phyloP scores from a whole-genome alignment of 805 yeast genomes.

The Isabelozyma gotoi region DNA sequence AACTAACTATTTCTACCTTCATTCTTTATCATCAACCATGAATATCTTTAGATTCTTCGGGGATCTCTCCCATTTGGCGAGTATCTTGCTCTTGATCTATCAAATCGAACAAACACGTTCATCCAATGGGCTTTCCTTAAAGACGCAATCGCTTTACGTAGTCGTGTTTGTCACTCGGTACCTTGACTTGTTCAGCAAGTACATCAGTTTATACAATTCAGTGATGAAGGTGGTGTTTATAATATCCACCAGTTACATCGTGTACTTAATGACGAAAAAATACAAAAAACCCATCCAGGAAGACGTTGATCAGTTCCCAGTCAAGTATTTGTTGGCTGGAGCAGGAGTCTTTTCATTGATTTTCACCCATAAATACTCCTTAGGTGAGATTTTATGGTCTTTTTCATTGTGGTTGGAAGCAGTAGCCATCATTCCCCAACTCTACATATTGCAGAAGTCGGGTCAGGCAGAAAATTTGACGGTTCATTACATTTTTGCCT shows the following conservation, averaged over 20 bases:
- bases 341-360: slow-evolving; percentile 54
- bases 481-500: slow-evolving; percentile 88
- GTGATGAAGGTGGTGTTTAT: slow-evolving; percentile 82
- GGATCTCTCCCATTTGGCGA: slow-evolving; percentile 79
- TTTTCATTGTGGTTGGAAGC: slow-evolving; percentile 92
- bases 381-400: slow-evolving; percentile 75
- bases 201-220: slow-evolving; percentile 70
- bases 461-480: slow-evolving; percentile 89
- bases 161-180: slow-evolving; percentile 40
- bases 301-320: slow-evolving; percentile 69
- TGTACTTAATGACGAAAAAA: slow-evolving; percentile 65
- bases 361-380: slow-evolving; percentile 63
- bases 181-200: slow-evolving; percentile 46
- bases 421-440: slow-evolving; percentile 89
- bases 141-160: slow-evolving; percentile 79
- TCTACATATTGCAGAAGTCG: slow-evolving; percentile 83
- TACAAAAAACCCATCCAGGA: slow-evolving; percentile 60
- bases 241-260: slow-evolving; percentile 69
- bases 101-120: slow-evolving; percentile 65
- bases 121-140: slow-evolving; percentile 81
- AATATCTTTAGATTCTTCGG: slow-evolving; percentile 50
- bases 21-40: slow-evolving; percentile 21
- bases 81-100: slow-evolving; percentile 72
- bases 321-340: slow-evolving; percentile 67
- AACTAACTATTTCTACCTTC: not conserved